Evolutionary conservation across 2,329 filamentous ascomycete genomes (phyloP).

Genomic region (Metarhizium guizhouense): DNA sequence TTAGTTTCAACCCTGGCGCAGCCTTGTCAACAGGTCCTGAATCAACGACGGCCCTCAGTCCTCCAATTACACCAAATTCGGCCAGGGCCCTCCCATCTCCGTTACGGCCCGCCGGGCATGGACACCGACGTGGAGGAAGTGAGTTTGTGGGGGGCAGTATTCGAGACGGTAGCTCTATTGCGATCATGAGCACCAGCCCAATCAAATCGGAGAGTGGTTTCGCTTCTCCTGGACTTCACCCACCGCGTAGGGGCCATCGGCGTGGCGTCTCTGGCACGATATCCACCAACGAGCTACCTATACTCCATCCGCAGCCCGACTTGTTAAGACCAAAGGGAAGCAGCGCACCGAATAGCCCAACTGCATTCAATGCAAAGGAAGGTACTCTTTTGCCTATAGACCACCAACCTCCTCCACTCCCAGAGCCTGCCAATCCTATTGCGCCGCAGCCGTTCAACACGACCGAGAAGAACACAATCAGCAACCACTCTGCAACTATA

Average conservation of each 20-base stretch:
- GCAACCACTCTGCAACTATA: slow-evolving; percentile 4
- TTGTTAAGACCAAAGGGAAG: slow-evolving; percentile 43
- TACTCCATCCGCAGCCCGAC: slow-evolving; percentile 51
- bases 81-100: slow-evolving; percentile 44
- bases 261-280: slow-evolving; percentile 65
- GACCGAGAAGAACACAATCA: not conserved
- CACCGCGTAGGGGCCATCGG: slow-evolving; percentile 58
- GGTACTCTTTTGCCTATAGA: slow-evolving; percentile 14
- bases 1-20: slow-evolving; percentile 47
- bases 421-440: slow-evolving; percentile 4
- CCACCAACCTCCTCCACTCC: slow-evolving; percentile 5
- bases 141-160: slow-evolving; percentile 76
- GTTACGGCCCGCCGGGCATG: slow-evolving; percentile 52
- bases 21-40: slow-evolving; percentile 23
- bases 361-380: slow-evolving; percentile 28
- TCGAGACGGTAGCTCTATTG: slow-evolving; percentile 47
- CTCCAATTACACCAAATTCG: slow-evolving; percentile 46
- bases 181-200: slow-evolving; percentile 59
- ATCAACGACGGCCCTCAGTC: slow-evolving; percentile 35
- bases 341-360: slow-evolving; percentile 57
- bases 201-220: slow-evolving; percentile 55
- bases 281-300: slow-evolving; percentile 73
- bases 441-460: not conserved
- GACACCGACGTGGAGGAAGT: slow-evolving; percentile 73
- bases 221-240: slow-evolving; percentile 44